Percentiles rank a stretch among this genome's conserved stretches.
Conservation (phyloP, 1,284 basidiomycete species). For the Ganoderma lucidum region DNA sequence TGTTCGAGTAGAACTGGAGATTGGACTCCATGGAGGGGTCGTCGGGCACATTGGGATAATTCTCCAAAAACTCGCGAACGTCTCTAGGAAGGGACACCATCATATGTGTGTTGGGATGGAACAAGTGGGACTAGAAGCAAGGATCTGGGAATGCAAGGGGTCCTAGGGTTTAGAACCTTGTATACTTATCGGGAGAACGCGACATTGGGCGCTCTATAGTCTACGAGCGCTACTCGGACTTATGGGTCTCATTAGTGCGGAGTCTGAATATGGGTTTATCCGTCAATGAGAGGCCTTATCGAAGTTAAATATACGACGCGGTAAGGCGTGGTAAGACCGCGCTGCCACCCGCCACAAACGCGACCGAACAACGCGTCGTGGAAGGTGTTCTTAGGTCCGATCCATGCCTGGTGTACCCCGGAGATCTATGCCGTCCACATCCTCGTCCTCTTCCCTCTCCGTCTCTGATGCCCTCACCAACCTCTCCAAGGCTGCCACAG, state of each 20-base stretch:
- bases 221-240: background rate
- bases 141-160: background rate
- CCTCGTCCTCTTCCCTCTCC: constrained; percentile 32
- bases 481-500: constrained; percentile 39
- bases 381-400: constrained; percentile 14
- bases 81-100: constrained; percentile 56
- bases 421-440: constrained; percentile 26
- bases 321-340: constrained; percentile 11
- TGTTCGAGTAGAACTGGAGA: constrained; percentile 70
- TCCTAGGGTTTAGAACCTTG: background rate
- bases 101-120: background rate
- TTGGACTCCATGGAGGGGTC: constrained; percentile 55
- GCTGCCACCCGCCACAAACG: constrained; percentile 27
- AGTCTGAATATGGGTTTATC: background rate
- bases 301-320: constrained; percentile 1
- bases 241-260: constrained; percentile 11
- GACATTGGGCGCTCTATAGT: background rate
- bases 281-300: background rate
- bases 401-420: constrained; percentile 26
- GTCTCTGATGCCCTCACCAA: constrained; percentile 40
- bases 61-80: constrained; percentile 67
- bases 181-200: constrained; percentile 11
- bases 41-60: constrained; percentile 59
- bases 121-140: background rate
- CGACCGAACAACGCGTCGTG: constrained; percentile 25